Conservation (phyloP, 257 asterid species). For the Plantago ovata region DNA sequence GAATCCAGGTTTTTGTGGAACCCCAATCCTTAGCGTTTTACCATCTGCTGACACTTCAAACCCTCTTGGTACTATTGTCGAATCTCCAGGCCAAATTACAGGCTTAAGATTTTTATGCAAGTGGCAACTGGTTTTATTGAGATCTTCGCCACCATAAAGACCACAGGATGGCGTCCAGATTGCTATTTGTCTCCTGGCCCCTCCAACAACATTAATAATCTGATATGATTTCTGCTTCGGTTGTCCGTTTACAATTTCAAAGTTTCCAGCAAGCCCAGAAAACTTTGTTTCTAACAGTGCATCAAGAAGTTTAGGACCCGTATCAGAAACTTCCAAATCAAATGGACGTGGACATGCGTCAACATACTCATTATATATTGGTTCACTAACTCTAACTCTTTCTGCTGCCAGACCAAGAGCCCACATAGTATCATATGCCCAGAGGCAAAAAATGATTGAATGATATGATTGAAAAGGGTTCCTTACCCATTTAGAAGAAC, state of each 20-base stretch:
- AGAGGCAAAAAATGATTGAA: constrained; percentile 9
- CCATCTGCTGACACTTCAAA: constrained; percentile 19
- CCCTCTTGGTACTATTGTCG: constrained; percentile 14
- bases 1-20: constrained; percentile 11
- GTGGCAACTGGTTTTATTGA: neutral
- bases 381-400: neutral
- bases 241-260: constrained; percentile 14
- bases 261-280: constrained; percentile 17
- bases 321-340: constrained; percentile 11
- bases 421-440: constrained; percentile 22
- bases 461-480: no score
- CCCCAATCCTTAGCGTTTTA: constrained; percentile 13
- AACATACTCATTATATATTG: neutral
- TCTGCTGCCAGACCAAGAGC: constrained; percentile 24
- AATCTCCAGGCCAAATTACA: constrained; percentile 23
- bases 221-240: constrained; percentile 18
- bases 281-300: constrained; percentile 13
- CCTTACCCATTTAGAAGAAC: no score
- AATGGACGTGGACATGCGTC: neutral
- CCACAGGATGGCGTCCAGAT: constrained; percentile 20
- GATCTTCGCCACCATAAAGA: neutral
- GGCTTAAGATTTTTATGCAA: neutral
- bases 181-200: constrained; percentile 9
- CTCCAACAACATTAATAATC: constrained; percentile 19
- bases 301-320: constrained; percentile 10